A percentile compares a stretch with the other conserved stretches of the same genome.
Evolutionary conservation across 1,284 basidiomycete species (phyloP).

Genomic region (Apiotrichum akiyoshidainum): DNA sequence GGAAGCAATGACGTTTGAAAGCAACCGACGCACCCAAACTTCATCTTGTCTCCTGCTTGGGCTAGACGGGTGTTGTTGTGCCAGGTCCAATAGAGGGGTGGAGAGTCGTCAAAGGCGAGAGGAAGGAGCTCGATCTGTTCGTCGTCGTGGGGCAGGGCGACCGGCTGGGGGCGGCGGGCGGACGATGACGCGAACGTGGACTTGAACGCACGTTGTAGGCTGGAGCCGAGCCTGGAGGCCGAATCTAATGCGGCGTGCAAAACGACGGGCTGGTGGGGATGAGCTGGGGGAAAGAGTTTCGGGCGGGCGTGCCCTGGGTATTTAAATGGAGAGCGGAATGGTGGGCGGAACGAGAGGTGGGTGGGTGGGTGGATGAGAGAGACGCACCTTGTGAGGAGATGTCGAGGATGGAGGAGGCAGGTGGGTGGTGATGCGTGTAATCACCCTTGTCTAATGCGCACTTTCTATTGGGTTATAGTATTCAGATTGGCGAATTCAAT

Average conservation of each 20-base stretch:
- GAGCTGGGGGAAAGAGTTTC: neutral
- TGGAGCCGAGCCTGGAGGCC: constrained; percentile 8
- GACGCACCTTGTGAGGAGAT: too few relatives aligned
- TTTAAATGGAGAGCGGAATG: neutral
- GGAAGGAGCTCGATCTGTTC: constrained; percentile 15
- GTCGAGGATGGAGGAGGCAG: too few relatives aligned
- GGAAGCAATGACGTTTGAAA: neutral
- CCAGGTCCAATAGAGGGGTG: constrained; percentile 32
- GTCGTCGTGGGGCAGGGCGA: constrained; percentile 14
- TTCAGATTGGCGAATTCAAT: too few relatives aligned
- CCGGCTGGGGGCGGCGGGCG: neutral
- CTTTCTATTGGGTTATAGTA: too few relatives aligned
- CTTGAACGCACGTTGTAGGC: constrained; percentile 9
- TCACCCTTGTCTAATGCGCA: too few relatives aligned
- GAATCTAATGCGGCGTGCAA: neutral
- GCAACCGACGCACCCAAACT: constrained; percentile 48
- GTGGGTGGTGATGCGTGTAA: too few relatives aligned
- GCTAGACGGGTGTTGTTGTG: constrained; percentile 16
- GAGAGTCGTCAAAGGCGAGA: neutral
- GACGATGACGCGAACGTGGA: neutral
- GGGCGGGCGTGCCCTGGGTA: neutral
- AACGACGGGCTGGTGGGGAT: neutral
- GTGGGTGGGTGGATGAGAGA: too few relatives aligned
- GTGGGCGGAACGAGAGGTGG: neutral
- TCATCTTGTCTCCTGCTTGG: constrained; percentile 48